Evolutionary conservation across 768 basidiomycete species (phyloP), one percentile per base, ranked within the genome.

Genomic region (Phaffia tasmanica): DNA sequence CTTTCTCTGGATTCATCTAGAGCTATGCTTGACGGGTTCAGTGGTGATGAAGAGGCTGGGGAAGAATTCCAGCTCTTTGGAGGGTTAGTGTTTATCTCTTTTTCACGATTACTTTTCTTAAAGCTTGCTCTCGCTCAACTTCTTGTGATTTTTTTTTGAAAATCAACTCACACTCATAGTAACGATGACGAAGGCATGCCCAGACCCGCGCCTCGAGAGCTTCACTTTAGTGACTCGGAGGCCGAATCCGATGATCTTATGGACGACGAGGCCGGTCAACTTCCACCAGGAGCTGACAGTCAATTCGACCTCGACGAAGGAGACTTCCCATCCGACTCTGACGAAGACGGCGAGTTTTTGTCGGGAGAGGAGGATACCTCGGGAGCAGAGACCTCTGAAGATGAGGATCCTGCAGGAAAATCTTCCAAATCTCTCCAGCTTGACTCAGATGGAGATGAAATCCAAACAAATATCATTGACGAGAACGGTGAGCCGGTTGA

Each of bases 401-500:
- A 79, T 9, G 81, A 81, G 54, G 78, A 75, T 15, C 82, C 84
- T 48, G 35, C 35, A 84, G 84, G 30, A 42, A 42, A 42, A 11
- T 42, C 35, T 42, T 90, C 89, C 55, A 83, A 83, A 63, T 87
- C 86, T 61, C 76, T 90, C 59, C 89, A 91, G 71, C 84, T 80
- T 11, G 25, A 78, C 81, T 70, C 84, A 83, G 7, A 81, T 80
- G 29, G 59, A 42, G 66, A 54, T 47, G 61, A 67, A 27, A 62
- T 67, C 61, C 30, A 25, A 19, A 67, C 66, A n/a, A 67, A 67
- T 60, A 67, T 67, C 27, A 56, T 21, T 27, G 66, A 60, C 32
- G n/a, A 23, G 16, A 15, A 54, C 16, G n/a, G 9, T 23, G 53
- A 54, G 29, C 53, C 79, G 15, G 78, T 73, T 6, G 79, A 79